These are phyloP conservation scores for Mycena pura DNA, from an alignment of 768 basidiomycete species.

Conservation along the genomic window DNA sequence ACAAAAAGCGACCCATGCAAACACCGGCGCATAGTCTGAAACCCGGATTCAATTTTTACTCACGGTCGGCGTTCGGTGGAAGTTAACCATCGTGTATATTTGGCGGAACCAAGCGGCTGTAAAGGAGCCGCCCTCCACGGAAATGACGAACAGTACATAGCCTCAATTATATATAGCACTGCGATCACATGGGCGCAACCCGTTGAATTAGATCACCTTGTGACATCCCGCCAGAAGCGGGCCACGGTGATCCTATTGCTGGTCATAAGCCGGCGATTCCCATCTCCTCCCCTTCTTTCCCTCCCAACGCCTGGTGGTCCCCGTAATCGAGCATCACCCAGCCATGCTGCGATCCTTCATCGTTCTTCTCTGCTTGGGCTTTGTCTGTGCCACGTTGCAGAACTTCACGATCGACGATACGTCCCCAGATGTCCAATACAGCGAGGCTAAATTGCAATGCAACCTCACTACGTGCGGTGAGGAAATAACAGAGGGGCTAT, in stretches of 20 bases:
- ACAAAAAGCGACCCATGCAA: too few relatives aligned
- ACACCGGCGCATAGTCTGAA: too few relatives aligned
- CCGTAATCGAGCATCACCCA: not conserved
- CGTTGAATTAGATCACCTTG: not conserved
- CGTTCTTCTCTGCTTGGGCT: not conserved
- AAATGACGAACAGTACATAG: too few relatives aligned
- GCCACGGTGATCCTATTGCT: not conserved
- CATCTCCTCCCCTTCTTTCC: not conserved
- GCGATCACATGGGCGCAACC: not conserved
- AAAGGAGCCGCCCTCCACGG: too few relatives aligned
- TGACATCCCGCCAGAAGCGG: not conserved
- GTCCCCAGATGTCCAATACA: not conserved
- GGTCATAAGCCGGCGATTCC: not conserved
- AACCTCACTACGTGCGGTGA: not conserved
- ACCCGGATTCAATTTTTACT: too few relatives aligned
- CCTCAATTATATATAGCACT: not conserved
- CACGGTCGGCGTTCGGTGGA: too few relatives aligned
- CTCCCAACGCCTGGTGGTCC: not conserved
- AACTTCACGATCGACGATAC: slow-evolving; percentile 5
- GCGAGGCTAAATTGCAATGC: not conserved
- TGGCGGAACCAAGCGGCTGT: too few relatives aligned
- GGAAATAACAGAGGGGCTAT: not conserved
- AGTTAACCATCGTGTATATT: too few relatives aligned
- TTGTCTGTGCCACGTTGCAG: slow-evolving; percentile 3
- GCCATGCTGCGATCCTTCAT: not conserved